phyloP scores from a whole-genome alignment of 2,329 filamentous ascomycete species.

The Fusarium sp. region DNA sequence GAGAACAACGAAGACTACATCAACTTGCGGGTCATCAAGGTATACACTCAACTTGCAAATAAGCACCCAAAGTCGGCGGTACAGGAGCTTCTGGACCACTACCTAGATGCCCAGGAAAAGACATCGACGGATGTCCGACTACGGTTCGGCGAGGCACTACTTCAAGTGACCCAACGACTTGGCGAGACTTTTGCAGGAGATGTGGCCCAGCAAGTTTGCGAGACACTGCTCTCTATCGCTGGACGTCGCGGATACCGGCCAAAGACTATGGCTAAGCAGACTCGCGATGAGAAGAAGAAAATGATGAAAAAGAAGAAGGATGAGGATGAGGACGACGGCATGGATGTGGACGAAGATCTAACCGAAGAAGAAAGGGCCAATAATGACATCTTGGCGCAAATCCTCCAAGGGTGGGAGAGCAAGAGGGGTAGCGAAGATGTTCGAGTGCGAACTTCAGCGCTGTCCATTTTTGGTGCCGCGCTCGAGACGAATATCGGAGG shows the following conservation, averaged over 20 bases:
- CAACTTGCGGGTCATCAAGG: conserved; percentile 73
- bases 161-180: conserved; percentile 71
- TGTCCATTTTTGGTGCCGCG: conserved; percentile 71
- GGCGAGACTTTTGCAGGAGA: conserved; percentile 66
- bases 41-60: conserved; percentile 70
- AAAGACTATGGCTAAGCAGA: conserved; percentile 68
- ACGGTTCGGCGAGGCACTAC: conserved; percentile 74
- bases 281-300: conserved; percentile 59
- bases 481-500: conserved; percentile 71
- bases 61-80: conserved; percentile 71
- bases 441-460: conserved; percentile 73
- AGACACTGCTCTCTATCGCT: conserved; percentile 71
- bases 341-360: conserved; percentile 58
- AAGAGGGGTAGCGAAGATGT: conserved; percentile 75
- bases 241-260: conserved; percentile 70
- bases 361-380: conserved; percentile 56
- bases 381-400: conserved; percentile 65
- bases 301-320: conserved; percentile 60
- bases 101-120: conserved; percentile 72
- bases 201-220: conserved; percentile 61
- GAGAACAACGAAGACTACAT: conserved; percentile 77
- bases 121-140: conserved; percentile 70
- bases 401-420: conserved; percentile 75
- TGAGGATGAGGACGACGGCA: conserved; percentile 60
- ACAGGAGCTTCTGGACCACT: conserved; percentile 73